Conservation (phyloP, 2,329 filamentous ascomycete genomes). For the Zymoseptoria crescenta region DNA sequence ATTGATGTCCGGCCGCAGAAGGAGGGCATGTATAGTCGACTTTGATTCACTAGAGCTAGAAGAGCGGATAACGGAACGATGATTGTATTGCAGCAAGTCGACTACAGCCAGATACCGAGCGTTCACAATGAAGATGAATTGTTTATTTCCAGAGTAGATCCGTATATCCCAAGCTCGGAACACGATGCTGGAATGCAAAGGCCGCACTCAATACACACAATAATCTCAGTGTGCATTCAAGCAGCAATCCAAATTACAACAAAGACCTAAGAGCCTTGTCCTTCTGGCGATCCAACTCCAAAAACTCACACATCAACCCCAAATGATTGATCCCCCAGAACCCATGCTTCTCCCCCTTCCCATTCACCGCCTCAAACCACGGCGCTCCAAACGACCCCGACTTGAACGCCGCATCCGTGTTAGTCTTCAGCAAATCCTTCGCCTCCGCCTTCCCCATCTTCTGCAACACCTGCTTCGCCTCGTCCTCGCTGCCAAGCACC, state of each 20-base stretch:
- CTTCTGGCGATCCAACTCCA: constrained; percentile 41
- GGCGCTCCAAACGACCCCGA: constrained; percentile 54
- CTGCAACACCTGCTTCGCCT: constrained; percentile 28
- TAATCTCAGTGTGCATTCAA: background rate
- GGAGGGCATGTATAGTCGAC: constrained; percentile 6
- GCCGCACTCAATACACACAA: too few relatives aligned
- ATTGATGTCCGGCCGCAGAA: constrained; percentile 20
- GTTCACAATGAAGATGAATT: too few relatives aligned
- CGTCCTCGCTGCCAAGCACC: constrained; percentile 39
- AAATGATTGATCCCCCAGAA: constrained; percentile 57
- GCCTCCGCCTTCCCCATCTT: constrained; percentile 37
- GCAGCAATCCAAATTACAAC: constrained; percentile 20
- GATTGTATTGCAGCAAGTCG: too few relatives aligned
- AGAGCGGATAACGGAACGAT: too few relatives aligned
- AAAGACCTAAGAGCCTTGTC: constrained; percentile 32
- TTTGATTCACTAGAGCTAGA: background rate
- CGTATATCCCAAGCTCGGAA: too few relatives aligned
- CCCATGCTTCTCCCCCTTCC: constrained; percentile 44
- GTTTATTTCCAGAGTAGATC: too few relatives aligned
- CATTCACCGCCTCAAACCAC: constrained; percentile 51
- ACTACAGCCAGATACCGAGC: too few relatives aligned
- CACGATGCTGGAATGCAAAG: too few relatives aligned
- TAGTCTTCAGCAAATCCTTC: constrained; percentile 42
- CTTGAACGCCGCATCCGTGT: constrained; percentile 45
- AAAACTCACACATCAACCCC: constrained; percentile 45